Evolutionary conservation across 495 filamentous ascomycete species (phyloP).

Genomic region (Haplographium delicatum): DNA sequence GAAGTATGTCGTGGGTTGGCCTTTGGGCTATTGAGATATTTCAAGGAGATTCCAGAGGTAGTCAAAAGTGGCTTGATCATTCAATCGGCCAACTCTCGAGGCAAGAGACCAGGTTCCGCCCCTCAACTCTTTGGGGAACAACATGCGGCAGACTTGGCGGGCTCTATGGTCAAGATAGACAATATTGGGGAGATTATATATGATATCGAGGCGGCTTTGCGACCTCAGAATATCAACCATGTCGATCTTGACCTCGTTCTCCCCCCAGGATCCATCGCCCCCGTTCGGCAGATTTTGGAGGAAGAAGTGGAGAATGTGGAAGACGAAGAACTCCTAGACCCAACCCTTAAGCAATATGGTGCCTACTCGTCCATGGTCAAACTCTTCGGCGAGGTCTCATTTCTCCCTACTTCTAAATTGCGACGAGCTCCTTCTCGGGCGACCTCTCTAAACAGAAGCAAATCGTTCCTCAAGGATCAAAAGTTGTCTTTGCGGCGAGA

Average conservation of each 20-base stretch:
- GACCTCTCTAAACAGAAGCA: conserved; percentile 66
- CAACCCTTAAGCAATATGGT: conserved; percentile 62
- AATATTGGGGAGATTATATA: conserved; percentile 65
- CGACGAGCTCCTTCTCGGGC: conserved; percentile 83
- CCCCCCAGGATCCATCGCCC: conserved; percentile 65
- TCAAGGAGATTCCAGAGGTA: conserved; percentile 71
- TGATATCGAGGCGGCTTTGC: conserved; percentile 65
- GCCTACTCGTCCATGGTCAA: conserved; percentile 67
- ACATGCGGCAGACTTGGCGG: conserved; percentile 87
- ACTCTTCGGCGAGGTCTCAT: conserved; percentile 73
- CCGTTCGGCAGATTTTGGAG: conserved; percentile 42
- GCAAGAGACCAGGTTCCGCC: conserved; percentile 50
- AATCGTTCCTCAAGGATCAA: conserved; percentile 70
- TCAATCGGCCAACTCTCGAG: conserved; percentile 39
- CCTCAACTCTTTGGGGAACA: conserved; percentile 78
- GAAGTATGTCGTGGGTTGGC: conserved; percentile 85
- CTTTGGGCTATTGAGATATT: conserved; percentile 90
- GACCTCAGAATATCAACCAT: conserved; percentile 72
- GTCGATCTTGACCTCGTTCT: conserved; percentile 85
- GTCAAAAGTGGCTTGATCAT: conserved; percentile 59
- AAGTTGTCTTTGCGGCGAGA: conserved; percentile 80
- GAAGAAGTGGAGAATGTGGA: conserved; percentile 49
- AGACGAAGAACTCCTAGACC: conserved; percentile 56
- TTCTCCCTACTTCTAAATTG: conserved; percentile 81
- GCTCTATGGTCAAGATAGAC: conserved; percentile 72